These are phyloP conservation scores for Rosa chinensis DNA, from an alignment of 306 rosid genomes.

Conservation along the genomic window DNA sequence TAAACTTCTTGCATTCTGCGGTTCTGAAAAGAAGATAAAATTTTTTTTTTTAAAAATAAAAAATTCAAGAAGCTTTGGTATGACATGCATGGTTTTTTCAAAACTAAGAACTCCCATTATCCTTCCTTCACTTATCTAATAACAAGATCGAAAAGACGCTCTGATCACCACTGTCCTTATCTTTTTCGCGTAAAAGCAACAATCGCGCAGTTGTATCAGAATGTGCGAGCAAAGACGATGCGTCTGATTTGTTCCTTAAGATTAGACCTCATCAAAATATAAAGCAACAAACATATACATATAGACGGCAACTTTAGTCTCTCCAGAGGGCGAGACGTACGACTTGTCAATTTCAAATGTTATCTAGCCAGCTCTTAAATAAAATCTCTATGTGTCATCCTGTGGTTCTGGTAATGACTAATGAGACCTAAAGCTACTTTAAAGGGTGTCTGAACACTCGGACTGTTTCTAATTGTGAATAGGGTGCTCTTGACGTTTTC, in stretches of 20 bases:
- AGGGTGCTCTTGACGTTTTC: conserved; percentile 21
- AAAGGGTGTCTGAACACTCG: not conserved
- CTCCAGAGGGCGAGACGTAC: no score
- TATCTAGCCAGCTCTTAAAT: not conserved
- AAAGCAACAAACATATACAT: not conserved
- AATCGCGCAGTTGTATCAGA: not conserved
- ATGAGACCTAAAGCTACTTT: conserved; percentile 36
- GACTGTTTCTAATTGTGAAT: not conserved
- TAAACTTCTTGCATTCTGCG: not conserved
- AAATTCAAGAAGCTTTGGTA: not conserved
- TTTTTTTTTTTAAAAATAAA: no score
- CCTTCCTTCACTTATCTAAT: not conserved
- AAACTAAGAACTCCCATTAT: not conserved
- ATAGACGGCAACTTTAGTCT: not conserved
- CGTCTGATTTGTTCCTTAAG: not conserved
- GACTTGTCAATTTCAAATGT: no score
- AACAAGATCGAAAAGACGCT: not conserved
- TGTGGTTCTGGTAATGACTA: not conserved
- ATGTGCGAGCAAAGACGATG: not conserved
- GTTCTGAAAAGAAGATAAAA: not conserved
- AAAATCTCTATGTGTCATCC: not conserved
- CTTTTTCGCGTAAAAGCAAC: not conserved
- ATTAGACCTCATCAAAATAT: not conserved
- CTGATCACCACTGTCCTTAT: not conserved
- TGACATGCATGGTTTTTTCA: not conserved